Evolutionary conservation across 1,284 basidiomycete genomes (phyloP).

Genomic region (Rhizopogon hawkerae): DNA sequence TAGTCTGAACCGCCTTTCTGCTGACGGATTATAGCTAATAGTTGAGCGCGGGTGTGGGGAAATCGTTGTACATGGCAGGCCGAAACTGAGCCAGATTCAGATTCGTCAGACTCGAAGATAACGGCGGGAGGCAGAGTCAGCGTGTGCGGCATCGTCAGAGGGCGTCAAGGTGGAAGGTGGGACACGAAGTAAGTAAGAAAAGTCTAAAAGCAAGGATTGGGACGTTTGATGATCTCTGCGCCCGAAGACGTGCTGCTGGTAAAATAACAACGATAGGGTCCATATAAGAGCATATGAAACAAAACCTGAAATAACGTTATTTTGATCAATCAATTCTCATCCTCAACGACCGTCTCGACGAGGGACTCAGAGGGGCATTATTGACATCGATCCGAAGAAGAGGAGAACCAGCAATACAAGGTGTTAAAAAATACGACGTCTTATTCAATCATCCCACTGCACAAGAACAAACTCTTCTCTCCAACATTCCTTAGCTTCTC

Average conservation of each 20-base stretch:
- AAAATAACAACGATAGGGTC: slow-evolving; percentile 16
- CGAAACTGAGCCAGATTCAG: slow-evolving; percentile 12
- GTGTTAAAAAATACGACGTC: background rate
- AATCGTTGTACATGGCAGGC: slow-evolving; percentile 38
- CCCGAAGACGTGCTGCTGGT: slow-evolving; percentile 15
- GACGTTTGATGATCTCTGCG: slow-evolving; percentile 17
- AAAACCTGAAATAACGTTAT: slow-evolving; percentile 18
- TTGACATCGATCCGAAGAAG: slow-evolving; percentile 1
- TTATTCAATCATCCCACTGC: slow-evolving; percentile 53
- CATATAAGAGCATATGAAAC: slow-evolving; percentile 10
- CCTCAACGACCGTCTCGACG: slow-evolving; percentile 6
- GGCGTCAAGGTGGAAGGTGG: slow-evolving; percentile 9
- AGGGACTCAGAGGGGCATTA: background rate
- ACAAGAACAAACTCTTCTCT: slow-evolving; percentile 65
- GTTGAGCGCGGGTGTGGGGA: slow-evolving; percentile 72
- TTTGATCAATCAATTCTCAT: slow-evolving; percentile 1
- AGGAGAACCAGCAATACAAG: background rate
- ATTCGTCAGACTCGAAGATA: slow-evolving; percentile 15
- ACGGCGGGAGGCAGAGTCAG: slow-evolving; percentile 19
- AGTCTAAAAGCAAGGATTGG: slow-evolving; percentile 9
- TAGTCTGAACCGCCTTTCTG: slow-evolving; percentile 46
- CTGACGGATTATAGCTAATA: slow-evolving; percentile 61
- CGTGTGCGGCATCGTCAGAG: slow-evolving; percentile 18
- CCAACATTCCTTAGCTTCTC: slow-evolving; percentile 46
- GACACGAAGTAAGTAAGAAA: background rate